Evolutionary conservation across 163 green algal genomes (phyloP).

Genomic region (Scenedesmus sp.): DNA sequence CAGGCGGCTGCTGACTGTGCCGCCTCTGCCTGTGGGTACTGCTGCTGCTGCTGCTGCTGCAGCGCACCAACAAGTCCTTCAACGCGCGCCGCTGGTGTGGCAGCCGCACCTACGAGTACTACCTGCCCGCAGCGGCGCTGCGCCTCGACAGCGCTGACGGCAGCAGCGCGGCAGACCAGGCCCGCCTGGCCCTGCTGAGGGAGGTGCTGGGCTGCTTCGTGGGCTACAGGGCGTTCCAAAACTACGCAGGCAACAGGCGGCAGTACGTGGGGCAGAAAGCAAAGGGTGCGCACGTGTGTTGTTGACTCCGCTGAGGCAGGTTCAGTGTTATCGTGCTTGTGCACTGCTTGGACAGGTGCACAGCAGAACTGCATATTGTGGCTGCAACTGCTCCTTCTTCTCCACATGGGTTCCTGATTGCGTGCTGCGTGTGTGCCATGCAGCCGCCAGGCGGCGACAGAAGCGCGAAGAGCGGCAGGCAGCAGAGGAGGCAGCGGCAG

Average conservation of each 20-base stretch:
- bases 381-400: no score
- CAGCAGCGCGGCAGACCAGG: slow-evolving; percentile 53
- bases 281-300: slow-evolving; percentile 43
- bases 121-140: slow-evolving; percentile 79
- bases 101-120: slow-evolving; percentile 87
- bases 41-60: not conserved
- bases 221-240: slow-evolving; percentile 86
- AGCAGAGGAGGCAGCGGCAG: slow-evolving; percentile 53
- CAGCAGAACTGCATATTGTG: no score
- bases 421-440: not conserved
- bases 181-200: slow-evolving; percentile 66
- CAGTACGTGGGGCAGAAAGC: slow-evolving; percentile 53
- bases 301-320: no score
- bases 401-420: no score
- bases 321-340: no score
- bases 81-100: slow-evolving; percentile 76
- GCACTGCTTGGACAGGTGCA: no score
- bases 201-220: slow-evolving; percentile 69
- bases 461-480: slow-evolving; percentile 6
- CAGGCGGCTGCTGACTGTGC: not conserved
- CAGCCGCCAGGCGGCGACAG: slow-evolving; percentile 25
- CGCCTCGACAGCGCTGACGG: slow-evolving; percentile 54
- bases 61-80: slow-evolving; percentile 78
- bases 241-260: slow-evolving; percentile 70
- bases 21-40: no score